Evolutionary conservation across 164 flowering plant species (phyloP).

Genomic region (Annona cherimola): DNA sequence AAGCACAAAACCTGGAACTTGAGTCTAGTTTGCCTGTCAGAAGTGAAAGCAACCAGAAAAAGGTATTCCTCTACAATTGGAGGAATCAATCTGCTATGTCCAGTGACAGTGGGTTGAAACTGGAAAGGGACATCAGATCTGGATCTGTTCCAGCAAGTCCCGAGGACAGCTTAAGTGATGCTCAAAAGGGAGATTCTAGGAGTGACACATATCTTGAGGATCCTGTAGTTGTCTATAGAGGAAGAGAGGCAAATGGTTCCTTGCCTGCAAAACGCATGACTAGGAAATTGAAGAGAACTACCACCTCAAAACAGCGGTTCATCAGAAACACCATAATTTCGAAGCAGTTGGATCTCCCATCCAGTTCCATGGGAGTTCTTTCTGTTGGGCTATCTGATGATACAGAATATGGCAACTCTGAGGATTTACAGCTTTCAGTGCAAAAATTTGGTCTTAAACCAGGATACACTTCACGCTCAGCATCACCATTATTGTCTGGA

Average conservation of each 20-base stretch:
- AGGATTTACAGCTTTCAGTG: conserved; percentile 34
- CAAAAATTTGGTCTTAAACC: conserved; percentile 11
- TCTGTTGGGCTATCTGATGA: conserved; percentile 68
- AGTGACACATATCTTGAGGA: conserved; percentile 42
- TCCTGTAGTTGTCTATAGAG: conserved; percentile 34
- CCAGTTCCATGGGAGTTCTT: conserved; percentile 22
- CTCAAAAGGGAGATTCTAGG: conserved; percentile 41
- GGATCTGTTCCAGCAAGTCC: conserved; percentile 35
- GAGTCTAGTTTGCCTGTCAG: conserved; percentile 15
- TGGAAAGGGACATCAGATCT: conserved; percentile 21
- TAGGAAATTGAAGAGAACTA: conserved; percentile 15
- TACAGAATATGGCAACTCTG: conserved; percentile 61
- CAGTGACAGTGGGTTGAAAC: conserved; percentile 35
- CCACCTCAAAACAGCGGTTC: conserved; percentile 17
- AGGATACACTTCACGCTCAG: conserved; percentile 18
- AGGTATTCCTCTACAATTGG: conserved; percentile 83
- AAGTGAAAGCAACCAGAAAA: conserved; percentile 22
- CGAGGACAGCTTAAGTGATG: conserved; percentile 55
- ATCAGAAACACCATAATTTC: conserved; percentile 20
- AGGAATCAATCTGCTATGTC: conserved; percentile 44
- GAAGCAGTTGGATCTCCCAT: conserved; percentile 25
- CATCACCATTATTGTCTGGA: conserved; percentile 52
- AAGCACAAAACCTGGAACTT: conserved; percentile 10
- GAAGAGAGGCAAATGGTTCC: conserved; percentile 39
- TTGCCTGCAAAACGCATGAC: conserved; percentile 29